A percentile compares a stretch with the other conserved stretches of the same genome.
Evolutionary conservation across 805 yeast genomes (phyloP).

Genomic region (Nakazawaea wyomingensis): DNA sequence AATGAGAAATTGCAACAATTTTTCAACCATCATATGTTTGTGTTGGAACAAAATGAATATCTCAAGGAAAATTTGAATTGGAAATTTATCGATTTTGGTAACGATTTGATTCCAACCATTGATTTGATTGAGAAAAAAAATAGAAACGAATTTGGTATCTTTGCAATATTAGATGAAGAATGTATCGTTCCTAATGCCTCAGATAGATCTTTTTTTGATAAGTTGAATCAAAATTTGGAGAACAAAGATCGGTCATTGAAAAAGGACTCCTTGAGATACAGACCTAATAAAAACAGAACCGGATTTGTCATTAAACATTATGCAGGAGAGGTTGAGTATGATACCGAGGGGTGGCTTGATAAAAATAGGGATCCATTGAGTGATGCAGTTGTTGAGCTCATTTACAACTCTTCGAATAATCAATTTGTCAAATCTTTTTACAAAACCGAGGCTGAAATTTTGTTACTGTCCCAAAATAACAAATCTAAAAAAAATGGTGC

Average conservation of each 20-base stretch:
- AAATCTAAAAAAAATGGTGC: slow-evolving; percentile 17
- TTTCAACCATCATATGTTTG: slow-evolving; percentile 58
- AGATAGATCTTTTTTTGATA: slow-evolving; percentile 77
- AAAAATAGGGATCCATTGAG: slow-evolving; percentile 92
- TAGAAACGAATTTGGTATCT: slow-evolving; percentile 65
- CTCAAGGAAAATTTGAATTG: slow-evolving; percentile 54
- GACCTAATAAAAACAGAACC: slow-evolving; percentile 64
- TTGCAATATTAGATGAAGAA: slow-evolving; percentile 88
- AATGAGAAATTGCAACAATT: slow-evolving; percentile 58
- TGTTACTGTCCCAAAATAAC: slow-evolving; percentile 16
- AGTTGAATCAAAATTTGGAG: slow-evolving; percentile 64
- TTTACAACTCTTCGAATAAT: slow-evolving; percentile 53
- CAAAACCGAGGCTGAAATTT: slow-evolving; percentile 24
- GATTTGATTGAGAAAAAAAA: slow-evolving; percentile 72
- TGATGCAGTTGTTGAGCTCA: slow-evolving; percentile 53
- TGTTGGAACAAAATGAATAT: slow-evolving; percentile 56
- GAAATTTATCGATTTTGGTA: slow-evolving; percentile 89
- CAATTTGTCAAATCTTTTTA: slow-evolving; percentile 54
- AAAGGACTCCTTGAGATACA: slow-evolving; percentile 42
- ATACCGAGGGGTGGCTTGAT: slow-evolving; percentile 87
- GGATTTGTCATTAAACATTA: slow-evolving; percentile 88
- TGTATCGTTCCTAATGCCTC: slow-evolving; percentile 90
- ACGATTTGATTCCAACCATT: slow-evolving; percentile 90
- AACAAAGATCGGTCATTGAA: slow-evolving; percentile 23
- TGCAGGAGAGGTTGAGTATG: slow-evolving; percentile 95